Evolutionary conservation across 805 yeast genomes (phyloP).

Genomic region (Ogataea allantospora): DNA sequence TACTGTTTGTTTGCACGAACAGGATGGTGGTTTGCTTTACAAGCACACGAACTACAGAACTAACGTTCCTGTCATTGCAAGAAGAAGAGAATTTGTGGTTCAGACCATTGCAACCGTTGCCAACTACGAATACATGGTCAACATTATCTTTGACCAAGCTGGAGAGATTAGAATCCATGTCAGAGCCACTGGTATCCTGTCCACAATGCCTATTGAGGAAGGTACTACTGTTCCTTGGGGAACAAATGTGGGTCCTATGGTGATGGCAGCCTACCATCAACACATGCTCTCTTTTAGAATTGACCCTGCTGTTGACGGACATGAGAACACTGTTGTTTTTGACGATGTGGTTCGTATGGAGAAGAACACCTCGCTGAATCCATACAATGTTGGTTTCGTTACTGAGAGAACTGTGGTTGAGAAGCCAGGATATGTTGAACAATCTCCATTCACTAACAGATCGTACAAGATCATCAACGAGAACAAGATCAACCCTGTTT

Average conservation of each 20-base stretch:
- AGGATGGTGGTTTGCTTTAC: constrained; percentile 71
- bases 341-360: constrained; percentile 69
- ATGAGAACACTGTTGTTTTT: constrained; percentile 67
- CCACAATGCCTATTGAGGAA: constrained; percentile 79
- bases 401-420: constrained; percentile 64
- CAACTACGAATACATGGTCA: constrained; percentile 76
- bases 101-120: constrained; percentile 85
- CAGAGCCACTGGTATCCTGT: constrained; percentile 83
- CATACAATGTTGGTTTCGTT: constrained; percentile 67
- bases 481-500: constrained; percentile 62
- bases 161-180: constrained; percentile 77
- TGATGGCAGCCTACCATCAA: constrained; percentile 82
- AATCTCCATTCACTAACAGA: constrained; percentile 73
- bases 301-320: constrained; percentile 82
- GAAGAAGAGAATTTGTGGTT: constrained; percentile 75
- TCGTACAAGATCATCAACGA: constrained; percentile 75
- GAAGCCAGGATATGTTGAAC: constrained; percentile 69
- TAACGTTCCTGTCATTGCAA: constrained; percentile 62
- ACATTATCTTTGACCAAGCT: constrained; percentile 70
- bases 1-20: constrained; percentile 79
- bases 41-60: constrained; percentile 82
- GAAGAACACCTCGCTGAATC: constrained; percentile 51
- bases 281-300: constrained; percentile 77
- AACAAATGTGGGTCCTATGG: constrained; percentile 75
- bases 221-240: constrained; percentile 68